These are phyloP conservation scores for Besnoitia besnoiti DNA, from an alignment of 169 alveolate genomes.

Conservation along the genomic window DNA sequence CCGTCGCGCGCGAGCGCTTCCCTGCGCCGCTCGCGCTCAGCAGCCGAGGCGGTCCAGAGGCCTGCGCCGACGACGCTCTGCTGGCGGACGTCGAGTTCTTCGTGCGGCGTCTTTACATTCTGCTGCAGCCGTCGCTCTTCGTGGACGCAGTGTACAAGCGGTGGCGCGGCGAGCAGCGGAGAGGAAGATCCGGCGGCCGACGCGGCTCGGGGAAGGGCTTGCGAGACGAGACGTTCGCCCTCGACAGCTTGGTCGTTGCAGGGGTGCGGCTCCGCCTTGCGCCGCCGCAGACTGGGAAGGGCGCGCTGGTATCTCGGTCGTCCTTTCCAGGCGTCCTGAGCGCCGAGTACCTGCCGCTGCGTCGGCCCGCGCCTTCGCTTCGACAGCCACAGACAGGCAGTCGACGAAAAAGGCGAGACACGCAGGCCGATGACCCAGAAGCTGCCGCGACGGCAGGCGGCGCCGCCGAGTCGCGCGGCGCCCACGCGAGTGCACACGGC, in stretches of 20 bases:
- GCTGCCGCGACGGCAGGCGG: no score
- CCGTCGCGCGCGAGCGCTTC: neutral
- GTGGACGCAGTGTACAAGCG: constrained; percentile 34
- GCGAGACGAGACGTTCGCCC: neutral
- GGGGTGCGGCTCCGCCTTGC: neutral
- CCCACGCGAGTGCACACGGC: no score
- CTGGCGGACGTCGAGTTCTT: constrained; percentile 13
- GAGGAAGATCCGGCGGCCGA: neutral
- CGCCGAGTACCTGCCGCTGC: constrained; percentile 5
- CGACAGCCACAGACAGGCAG: neutral
- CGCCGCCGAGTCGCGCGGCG: no score
- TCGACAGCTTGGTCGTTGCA: constrained; percentile 12
- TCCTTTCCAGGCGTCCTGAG: neutral
- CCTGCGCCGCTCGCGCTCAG: neutral
- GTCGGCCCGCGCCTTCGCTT: neutral
- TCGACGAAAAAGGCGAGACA: neutral
- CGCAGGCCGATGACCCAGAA: no score
- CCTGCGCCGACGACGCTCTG: neutral
- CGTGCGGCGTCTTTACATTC: constrained; percentile 17
- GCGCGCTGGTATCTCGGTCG: neutral
- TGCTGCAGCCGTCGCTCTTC: constrained; percentile 33
- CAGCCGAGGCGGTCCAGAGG: neutral
- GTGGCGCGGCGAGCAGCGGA: neutral
- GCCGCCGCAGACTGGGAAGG: neutral
- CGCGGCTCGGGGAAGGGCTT: neutral